Base-by-base conservation (phyloP, 2,329 filamentous ascomycete genomes). In the Colletotrichum falcatum region DNA sequence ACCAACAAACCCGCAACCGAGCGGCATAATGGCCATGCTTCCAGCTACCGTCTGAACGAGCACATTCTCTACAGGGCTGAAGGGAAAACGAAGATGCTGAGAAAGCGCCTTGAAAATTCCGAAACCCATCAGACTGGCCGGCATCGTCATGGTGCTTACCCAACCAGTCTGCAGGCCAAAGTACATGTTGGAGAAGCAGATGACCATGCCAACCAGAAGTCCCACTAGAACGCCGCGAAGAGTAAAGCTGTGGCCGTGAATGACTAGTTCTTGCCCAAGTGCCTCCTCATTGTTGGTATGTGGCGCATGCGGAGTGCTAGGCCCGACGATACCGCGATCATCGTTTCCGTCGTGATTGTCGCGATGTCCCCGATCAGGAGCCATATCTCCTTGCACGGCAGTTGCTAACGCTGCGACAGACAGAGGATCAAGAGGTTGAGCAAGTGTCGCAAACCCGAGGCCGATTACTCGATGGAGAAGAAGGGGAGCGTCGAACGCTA, bases 181-280 rank as follows among this genome's bases (percentile, higher is more conserved):
- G 81, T 98, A 99, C 85, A 97, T 98, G 79, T 99, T 99, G 62
- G 94, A 97, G 79, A 97, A 97, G 78, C 93, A 96, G 77, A 98
- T 97, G 65, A 98, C 85, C 5, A 96, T 89, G 49, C 96, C 96
- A 73, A 99, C 96, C 4, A 89, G 83, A 7, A 97, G 85, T 20
- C 96, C 96, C 35, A 93, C 94, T 6, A 90, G 78, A 48, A 98
- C 86, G 61, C 94, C 94, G 66, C 96, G 91, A 33, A 91, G 68
- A 0, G 96, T 98, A 82, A 99, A 98, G 83, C 94, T 94, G 56
- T 88, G 88, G 61, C 85, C 86, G 3, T 81, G 79, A 16, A 71
- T 80, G 66, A 56, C 56, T 23, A 72, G 72, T 53, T 26, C 26
- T 23, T 46, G 44, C 44, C 16, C 53, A 42, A 11, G 28, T 23